Evolutionary conservation across 768 basidiomycete genomes (phyloP).

Genomic region (Lepiota brunneoincarnata): DNA sequence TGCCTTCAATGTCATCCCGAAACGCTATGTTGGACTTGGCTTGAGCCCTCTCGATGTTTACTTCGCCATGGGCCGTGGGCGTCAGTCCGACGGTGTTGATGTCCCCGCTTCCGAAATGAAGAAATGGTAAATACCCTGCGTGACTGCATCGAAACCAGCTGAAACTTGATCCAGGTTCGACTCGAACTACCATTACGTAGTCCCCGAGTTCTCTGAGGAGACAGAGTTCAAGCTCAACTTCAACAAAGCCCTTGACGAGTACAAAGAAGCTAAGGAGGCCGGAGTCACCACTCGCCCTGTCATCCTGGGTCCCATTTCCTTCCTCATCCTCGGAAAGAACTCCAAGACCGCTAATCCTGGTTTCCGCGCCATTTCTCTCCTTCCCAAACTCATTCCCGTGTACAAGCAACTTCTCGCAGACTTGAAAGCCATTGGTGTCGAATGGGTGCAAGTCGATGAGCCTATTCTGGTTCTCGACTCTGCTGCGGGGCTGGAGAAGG

Average conservation of each 20-base stretch:
- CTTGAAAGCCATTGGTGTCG: conserved; percentile 90
- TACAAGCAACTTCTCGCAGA: conserved; percentile 89
- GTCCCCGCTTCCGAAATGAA: conserved; percentile 99
- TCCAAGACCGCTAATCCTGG: conserved; percentile 76
- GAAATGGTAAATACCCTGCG: conserved; percentile 75
- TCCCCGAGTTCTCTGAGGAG: conserved; percentile 89
- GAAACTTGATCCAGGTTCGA: conserved; percentile 68
- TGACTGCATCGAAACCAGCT: conserved; percentile 7
- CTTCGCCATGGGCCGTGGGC: conserved; percentile 99
- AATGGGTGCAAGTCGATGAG: conserved; percentile 96
- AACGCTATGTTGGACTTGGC: conserved; percentile 85
- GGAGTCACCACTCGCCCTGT: conserved; percentile 94
- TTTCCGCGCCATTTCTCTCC: conserved; percentile 90
- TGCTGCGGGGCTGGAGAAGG: conserved; percentile 70
- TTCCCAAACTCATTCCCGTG: conserved; percentile 85
- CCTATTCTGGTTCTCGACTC: conserved; percentile 92
- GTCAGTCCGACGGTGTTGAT: conserved; percentile 92
- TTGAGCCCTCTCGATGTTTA: conserved; percentile 91
- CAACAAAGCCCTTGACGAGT: conserved; percentile 95
- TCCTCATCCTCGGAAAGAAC: conserved; percentile 90
- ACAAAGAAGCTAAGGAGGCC: conserved; percentile 87
- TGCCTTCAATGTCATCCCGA: conserved; percentile 95
- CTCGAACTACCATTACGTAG: conserved; percentile 98
- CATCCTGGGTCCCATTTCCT: conserved; percentile 92
- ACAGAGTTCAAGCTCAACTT: conserved; percentile 93